Evolutionary conservation across 331 rosid species (phyloP).

Genomic region (Cydonia oblonga): DNA sequence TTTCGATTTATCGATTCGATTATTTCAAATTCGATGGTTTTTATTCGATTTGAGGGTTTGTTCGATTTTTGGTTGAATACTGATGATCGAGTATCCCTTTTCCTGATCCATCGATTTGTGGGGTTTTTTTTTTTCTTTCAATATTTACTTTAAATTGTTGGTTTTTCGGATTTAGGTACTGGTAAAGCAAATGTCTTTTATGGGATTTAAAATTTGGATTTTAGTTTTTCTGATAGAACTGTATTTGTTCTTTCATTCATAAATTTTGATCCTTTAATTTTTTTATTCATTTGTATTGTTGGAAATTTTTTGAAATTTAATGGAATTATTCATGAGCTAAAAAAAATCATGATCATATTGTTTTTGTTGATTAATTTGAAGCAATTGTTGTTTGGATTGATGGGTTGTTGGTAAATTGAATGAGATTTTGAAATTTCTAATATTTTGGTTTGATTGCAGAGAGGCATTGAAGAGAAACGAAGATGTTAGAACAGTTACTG

Average conservation of each 20-base stretch:
- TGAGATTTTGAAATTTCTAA: background rate
- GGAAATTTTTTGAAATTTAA: background rate
- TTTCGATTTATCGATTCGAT: background rate
- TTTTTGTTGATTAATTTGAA: background rate
- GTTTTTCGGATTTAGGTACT: background rate
- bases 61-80: background rate
- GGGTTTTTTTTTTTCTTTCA: background rate
- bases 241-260: background rate
- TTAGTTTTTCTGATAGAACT: background rate
- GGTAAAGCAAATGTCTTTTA: background rate
- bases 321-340: no score
- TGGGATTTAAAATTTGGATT: background rate
- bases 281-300: background rate
- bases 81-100: background rate
- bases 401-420: background rate
- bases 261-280: background rate
- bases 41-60: background rate
- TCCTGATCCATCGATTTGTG: background rate
- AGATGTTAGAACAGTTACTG: slow-evolving; percentile 84
- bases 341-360: background rate
- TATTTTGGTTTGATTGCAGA: slow-evolving; percentile 18
- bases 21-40: background rate
- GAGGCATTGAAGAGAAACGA: slow-evolving; percentile 13
- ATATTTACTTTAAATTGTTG: background rate
- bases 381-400: background rate